A percentile compares a stretch with the other conserved stretches of the same genome.
phyloP scores from a whole-genome alignment of 768 basidiomycete species.

The Xerocomus spinulosus region DNA sequence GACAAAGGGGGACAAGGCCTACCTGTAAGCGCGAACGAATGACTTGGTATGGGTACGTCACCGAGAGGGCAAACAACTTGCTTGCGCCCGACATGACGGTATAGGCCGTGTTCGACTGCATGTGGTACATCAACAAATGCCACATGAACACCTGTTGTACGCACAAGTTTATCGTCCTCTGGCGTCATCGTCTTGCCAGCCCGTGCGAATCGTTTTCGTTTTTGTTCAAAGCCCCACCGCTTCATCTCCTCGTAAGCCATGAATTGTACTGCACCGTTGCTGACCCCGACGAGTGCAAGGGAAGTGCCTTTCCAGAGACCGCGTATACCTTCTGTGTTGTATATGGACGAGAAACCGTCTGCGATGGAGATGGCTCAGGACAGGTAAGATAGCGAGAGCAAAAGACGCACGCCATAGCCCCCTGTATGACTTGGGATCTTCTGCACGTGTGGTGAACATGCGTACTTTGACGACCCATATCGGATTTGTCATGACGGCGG shows the following conservation, averaged over 20 bases:
- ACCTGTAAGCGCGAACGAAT: conserved; percentile 92
- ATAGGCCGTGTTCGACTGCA: conserved; percentile 85
- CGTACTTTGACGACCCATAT: conserved; percentile 97
- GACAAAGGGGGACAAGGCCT: conserved; percentile 10
- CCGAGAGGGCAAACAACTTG: conserved; percentile 75
- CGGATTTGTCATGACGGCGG: conserved; percentile 93
- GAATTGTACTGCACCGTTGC: conserved; percentile 94
- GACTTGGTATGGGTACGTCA: conserved; percentile 98
- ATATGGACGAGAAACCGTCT: conserved; percentile 75
- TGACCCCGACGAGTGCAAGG: conserved; percentile 86
- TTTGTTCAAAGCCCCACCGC: conserved; percentile 77
- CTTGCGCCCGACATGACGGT: conserved; percentile 89
- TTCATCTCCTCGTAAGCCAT: conserved; percentile 97
- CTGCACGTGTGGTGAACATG: conserved; percentile 80
- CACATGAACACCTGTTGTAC: conserved; percentile 22
- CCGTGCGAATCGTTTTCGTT: conserved; percentile 55
- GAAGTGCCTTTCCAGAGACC: conserved; percentile 88
- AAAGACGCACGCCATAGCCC: conserved; percentile 61
- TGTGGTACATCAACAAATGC: conserved; percentile 1
- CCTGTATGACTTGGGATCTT: conserved; percentile 70
- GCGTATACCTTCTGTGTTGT: conserved; percentile 63
- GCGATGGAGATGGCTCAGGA: not conserved
- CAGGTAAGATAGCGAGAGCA: not conserved
- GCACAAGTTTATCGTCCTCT: conserved; percentile 82
- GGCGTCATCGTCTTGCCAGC: conserved; percentile 62